Base-by-base conservation (phyloP, 441 rosid genomes). In the Populus hybrid region DNA sequence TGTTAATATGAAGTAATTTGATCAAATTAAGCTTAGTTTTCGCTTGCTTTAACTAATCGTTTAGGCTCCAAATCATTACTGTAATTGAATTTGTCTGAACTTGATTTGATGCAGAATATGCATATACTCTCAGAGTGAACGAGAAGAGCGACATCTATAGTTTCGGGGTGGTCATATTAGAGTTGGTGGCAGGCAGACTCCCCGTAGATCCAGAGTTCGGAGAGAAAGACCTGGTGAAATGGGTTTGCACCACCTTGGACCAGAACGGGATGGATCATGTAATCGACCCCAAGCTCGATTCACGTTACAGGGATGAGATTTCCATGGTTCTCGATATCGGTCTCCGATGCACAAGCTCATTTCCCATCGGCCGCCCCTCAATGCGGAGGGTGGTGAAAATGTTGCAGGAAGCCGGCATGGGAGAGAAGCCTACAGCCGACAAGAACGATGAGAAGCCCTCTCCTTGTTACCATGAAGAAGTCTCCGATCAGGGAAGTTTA, bases 141-240 rank as follows among this genome's bases (percentile, higher is more conserved):
- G 99, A 96, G 90, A 96, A 96, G 90, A 94, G 99, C 32, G 99
- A 96, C 84, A 91, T 87, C 72, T 96, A 92, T 84, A 96, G 99
- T 79, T 96, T 96, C 2, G 99, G 99, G 0, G 98, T 96, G 4
- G 98, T 96, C 65, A 85, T 94, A 26, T 87, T 96, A 2, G 99
- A 96, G 84, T 82, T 94, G 82, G 94, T 94, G 16, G 92, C 98
- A 0, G 95, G 99, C 50, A 91, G 88, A 61, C 91, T 78, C 2
- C 98, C 98, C 0, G 81, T 87, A 23, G 98, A 90, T 82, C 91
- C 98, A 0, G 97, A 94, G 73, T 83, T 87, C 2, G 99, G 98
- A 30, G 98, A 91, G 75, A 94, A 89, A 61, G 98, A 94, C 85
- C 80, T 96, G 83, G 98, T 94, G 76, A 94, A 87, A 85, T 96